Evolutionary conservation across 805 yeast genomes (phyloP), one percentile per base, ranked within the genome.

Genomic region (Cyberlindnera veronae): DNA sequence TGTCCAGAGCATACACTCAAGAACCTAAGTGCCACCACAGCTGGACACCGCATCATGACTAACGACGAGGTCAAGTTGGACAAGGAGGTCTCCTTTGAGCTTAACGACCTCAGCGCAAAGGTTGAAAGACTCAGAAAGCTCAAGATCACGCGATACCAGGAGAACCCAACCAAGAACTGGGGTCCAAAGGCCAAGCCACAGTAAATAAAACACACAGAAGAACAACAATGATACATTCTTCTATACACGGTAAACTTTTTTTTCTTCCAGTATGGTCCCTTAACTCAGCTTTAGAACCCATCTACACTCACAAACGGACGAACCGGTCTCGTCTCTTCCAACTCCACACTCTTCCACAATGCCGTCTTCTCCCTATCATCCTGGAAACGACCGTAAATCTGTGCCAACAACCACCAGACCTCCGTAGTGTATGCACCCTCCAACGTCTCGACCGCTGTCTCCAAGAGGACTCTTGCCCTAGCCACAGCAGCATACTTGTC

Each of bases 131-230:
- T 87, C 39, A 73, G 96, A 54, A 80, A 76, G 48, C 72, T 87
- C 43, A 88, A 88, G 63, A 77, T 91, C 58, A 88, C 88, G 12
- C 72, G 96, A 53, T 91, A 74, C 63, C 99, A 90, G 60, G 89
- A 81, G 57, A 91, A 90, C 57, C 99, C 99, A 13, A 76, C 88
- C 1, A 86, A 85, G 59, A 82, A 86, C 60, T 93, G 99, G 99
- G 99, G 99, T 2, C 99, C 98, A 27, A 87, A 84, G 66, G 79
- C 96, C 3, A 79, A 84, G 55, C 95, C 95, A 28, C 57, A 55
- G 44, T 53, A 19, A 32, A 12, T 11, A 21, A 21, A 21, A 21
- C 24, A 21, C n/a, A n/a, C n/a, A n/a, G n/a, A n/a, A n/a, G n/a
- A n/a, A n/a, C n/a, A n/a, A n/a, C n/a, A n/a, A n/a, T n/a, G n/a